phyloP scores from a whole-genome alignment of 1,139 yeast species.

The Petasospora rhodanensis region DNA sequence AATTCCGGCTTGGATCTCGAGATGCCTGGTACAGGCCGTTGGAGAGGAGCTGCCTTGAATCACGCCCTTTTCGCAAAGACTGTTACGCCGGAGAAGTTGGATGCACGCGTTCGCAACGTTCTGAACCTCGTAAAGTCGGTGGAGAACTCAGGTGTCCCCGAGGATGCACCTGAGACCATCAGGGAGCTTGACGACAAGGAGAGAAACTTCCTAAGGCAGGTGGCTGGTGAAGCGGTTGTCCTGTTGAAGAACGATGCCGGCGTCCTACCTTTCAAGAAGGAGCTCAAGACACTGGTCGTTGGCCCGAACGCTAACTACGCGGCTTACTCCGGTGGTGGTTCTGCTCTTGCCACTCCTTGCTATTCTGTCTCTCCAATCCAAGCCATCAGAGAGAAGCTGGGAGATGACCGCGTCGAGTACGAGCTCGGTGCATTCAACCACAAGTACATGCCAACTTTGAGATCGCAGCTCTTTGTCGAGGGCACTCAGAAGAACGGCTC shows the following conservation, averaged over 20 bases:
- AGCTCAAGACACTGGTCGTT: slow-evolving; percentile 40
- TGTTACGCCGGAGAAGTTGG: slow-evolving; percentile 12
- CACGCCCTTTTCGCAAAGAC: slow-evolving; percentile 35
- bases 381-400: slow-evolving; percentile 32
- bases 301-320: slow-evolving; percentile 45
- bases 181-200: slow-evolving; percentile 41
- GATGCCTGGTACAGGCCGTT: slow-evolving; percentile 55
- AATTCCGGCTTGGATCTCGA: slow-evolving; percentile 54
- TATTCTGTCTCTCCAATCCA: slow-evolving; percentile 41
- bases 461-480: slow-evolving; percentile 5
- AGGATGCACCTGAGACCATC: slow-evolving; percentile 30
- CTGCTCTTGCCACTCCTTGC: slow-evolving; percentile 42
- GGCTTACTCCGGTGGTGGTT: slow-evolving; percentile 48
- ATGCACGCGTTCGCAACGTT: slow-evolving; percentile 42
- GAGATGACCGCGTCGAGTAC: slow-evolving; percentile 13
- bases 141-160: slow-evolving; percentile 34
- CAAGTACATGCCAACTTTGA: slow-evolving; percentile 10
- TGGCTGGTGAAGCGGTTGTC: slow-evolving; percentile 48
- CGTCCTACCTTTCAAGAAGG: slow-evolving; percentile 36
- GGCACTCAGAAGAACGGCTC: slow-evolving; percentile 10
- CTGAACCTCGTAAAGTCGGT: slow-evolving; percentile 42
- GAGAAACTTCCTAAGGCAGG: slow-evolving; percentile 36
- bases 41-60: slow-evolving; percentile 37
- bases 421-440: slow-evolving; percentile 16
- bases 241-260: slow-evolving; percentile 45